phyloP scores from a whole-genome alignment of 176 grass and related monocot genomes.

The Urochloa ruziziensis region DNA sequence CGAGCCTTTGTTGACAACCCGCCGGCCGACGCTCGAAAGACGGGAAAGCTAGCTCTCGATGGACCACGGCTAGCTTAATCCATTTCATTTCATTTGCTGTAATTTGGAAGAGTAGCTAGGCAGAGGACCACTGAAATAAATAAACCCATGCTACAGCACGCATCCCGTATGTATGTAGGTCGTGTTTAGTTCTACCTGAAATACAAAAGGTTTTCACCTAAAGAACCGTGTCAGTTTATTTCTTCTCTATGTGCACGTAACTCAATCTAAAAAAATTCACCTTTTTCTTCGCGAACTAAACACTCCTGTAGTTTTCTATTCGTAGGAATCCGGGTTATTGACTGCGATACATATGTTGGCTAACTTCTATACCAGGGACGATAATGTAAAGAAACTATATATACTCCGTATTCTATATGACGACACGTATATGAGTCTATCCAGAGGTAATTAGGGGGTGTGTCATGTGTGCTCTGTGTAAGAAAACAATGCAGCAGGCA shows the following conservation, averaged over 20 bases:
- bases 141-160: not conserved
- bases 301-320: too few relatives aligned
- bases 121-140: not conserved
- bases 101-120: not conserved
- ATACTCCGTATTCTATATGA: not conserved
- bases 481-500: not conserved
- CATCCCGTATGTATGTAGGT: not conserved
- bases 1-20: not conserved
- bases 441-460: too few relatives aligned
- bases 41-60: not conserved
- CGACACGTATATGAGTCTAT: not conserved
- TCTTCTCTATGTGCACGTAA: too few relatives aligned
- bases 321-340: not conserved
- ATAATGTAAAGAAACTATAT: too few relatives aligned
- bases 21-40: constrained; percentile 9
- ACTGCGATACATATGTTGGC: not conserved
- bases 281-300: too few relatives aligned
- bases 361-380: too few relatives aligned
- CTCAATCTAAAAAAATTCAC: too few relatives aligned
- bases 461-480: not conserved
- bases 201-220: too few relatives aligned
- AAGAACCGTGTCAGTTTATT: too few relatives aligned
- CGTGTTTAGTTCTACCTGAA: too few relatives aligned
- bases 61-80: constrained; percentile 24
- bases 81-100: not conserved